Conservation (phyloP, 495 filamentous ascomycete genomes). For the Bacidia rubella region DNA sequence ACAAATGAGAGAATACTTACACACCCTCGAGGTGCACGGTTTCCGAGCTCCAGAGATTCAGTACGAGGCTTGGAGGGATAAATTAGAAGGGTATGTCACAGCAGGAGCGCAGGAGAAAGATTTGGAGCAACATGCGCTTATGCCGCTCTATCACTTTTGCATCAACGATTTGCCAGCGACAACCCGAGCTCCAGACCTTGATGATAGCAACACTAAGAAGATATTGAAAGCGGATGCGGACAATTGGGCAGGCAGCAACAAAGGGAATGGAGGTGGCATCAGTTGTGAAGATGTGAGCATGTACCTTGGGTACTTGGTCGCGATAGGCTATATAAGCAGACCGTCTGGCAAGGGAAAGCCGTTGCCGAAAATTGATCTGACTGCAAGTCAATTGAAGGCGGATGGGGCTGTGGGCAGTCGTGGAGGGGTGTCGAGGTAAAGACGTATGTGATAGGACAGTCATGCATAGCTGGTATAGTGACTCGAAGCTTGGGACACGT, state of each 20-base stretch:
- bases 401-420: neutral
- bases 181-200: conserved; percentile 68
- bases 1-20: conserved; percentile 64
- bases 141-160: conserved; percentile 81
- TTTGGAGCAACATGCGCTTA: conserved; percentile 18
- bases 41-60: conserved; percentile 41
- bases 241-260: conserved; percentile 16
- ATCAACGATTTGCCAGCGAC: conserved; percentile 62
- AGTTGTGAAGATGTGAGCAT: conserved; percentile 54
- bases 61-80: conserved; percentile 42
- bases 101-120: conserved; percentile 30
- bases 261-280: conserved; percentile 22
- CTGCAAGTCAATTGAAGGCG: neutral
- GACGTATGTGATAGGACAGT: too few species aligned
- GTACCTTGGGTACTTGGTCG: conserved; percentile 60
- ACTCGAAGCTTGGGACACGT: too few species aligned
- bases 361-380: neutral
- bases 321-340: conserved; percentile 49
- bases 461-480: too few species aligned
- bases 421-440: neutral
- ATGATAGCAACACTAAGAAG: conserved; percentile 55
- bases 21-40: conserved; percentile 58
- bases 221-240: conserved; percentile 52
- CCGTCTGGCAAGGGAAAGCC: neutral
- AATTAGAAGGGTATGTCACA: conserved; percentile 50